A percentile compares a stretch with the other conserved stretches of the same genome.
These are phyloP conservation scores for Monosporascus sp. DNA, from an alignment of 2,329 filamentous ascomycete genomes.

Conservation along the genomic window DNA sequence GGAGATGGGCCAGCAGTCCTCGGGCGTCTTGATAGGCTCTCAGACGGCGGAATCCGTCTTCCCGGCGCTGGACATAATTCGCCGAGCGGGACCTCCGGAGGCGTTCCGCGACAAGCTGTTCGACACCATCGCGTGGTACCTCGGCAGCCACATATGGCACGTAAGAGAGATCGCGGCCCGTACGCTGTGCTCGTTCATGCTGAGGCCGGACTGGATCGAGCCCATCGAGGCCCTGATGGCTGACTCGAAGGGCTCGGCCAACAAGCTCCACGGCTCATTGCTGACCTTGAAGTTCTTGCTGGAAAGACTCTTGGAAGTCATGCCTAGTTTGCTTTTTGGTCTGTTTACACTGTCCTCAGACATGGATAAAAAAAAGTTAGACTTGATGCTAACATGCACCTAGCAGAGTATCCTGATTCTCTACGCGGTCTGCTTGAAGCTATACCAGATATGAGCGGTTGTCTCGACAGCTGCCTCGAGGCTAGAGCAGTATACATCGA, in stretches of 20 bases:
- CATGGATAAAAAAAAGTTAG: neutral
- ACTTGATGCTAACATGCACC: constrained; percentile 4
- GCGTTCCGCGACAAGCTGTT: constrained; percentile 49
- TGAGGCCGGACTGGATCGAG: constrained; percentile 44
- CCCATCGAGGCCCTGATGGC: constrained; percentile 33
- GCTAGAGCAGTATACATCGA: constrained; percentile 27
- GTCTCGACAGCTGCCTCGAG: constrained; percentile 19
- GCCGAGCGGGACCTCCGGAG: constrained; percentile 62
- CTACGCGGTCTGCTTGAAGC: constrained; percentile 15
- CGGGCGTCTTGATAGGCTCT: constrained; percentile 24
- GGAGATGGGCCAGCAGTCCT: constrained; percentile 40
- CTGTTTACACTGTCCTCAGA: constrained; percentile 17
- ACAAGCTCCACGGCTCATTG: constrained; percentile 54
- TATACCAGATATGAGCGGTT: constrained; percentile 10
- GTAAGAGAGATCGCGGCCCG: constrained; percentile 75
- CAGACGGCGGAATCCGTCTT: constrained; percentile 67
- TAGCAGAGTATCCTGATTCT: constrained; percentile 14
- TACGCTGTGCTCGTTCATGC: constrained; percentile 60
- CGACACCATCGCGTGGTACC: constrained; percentile 53
- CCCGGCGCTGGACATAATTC: constrained; percentile 75
- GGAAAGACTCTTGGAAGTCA: constrained; percentile 45
- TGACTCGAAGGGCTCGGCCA: constrained; percentile 33
- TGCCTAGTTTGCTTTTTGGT: constrained; percentile 37
- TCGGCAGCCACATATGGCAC: constrained; percentile 70
- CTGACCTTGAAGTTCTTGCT: constrained; percentile 51